Evolutionary conservation across 2,329 filamentous ascomycete species (phyloP).

Genomic region (Nothopassalora personata): DNA sequence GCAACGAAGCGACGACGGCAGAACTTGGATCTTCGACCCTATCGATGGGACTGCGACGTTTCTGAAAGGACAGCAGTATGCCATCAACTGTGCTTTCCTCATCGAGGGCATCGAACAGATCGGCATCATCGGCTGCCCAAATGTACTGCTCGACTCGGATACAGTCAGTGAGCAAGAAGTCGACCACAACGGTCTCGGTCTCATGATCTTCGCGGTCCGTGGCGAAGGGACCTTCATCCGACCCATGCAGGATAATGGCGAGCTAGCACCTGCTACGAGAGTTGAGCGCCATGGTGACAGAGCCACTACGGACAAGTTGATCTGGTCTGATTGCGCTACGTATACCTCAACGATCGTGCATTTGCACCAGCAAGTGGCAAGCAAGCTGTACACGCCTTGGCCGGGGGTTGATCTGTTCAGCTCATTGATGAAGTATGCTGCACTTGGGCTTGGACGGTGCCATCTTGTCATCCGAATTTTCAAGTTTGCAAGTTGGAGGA

Average conservation of each 20-base stretch:
- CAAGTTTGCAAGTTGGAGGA: slow-evolving; percentile 21
- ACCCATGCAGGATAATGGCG: slow-evolving; percentile 16
- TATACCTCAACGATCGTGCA: slow-evolving; percentile 38
- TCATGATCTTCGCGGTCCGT: slow-evolving; percentile 44
- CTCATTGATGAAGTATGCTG: slow-evolving; percentile 43
- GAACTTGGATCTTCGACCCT: slow-evolving; percentile 60
- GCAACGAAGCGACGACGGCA: slow-evolving; percentile 38
- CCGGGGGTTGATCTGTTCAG: slow-evolving; percentile 49
- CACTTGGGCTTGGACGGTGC: slow-evolving; percentile 19
- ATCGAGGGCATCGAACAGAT: slow-evolving; percentile 54
- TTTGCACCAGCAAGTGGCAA: slow-evolving; percentile 36
- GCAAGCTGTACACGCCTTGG: slow-evolving; percentile 40
- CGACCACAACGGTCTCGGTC: slow-evolving; percentile 44
- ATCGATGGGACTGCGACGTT: slow-evolving; percentile 62
- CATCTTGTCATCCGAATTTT: slow-evolving; percentile 22
- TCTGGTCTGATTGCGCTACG: slow-evolving; percentile 44
- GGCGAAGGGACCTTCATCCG: slow-evolving; percentile 42
- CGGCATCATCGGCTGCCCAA: slow-evolving; percentile 59
- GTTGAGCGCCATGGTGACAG: slow-evolving; percentile 21
- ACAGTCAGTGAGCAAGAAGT: slow-evolving; percentile 44
- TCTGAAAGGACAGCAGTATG: slow-evolving; percentile 57
- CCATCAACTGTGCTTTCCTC: slow-evolving; percentile 55
- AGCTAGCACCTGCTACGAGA: slow-evolving; percentile 13
- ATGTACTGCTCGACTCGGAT: slow-evolving; percentile 45
- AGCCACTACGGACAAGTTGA: slow-evolving; percentile 29